Conservation (phyloP, 2,329 filamentous ascomycete genomes). For the Xylaria arbuscula region DNA sequence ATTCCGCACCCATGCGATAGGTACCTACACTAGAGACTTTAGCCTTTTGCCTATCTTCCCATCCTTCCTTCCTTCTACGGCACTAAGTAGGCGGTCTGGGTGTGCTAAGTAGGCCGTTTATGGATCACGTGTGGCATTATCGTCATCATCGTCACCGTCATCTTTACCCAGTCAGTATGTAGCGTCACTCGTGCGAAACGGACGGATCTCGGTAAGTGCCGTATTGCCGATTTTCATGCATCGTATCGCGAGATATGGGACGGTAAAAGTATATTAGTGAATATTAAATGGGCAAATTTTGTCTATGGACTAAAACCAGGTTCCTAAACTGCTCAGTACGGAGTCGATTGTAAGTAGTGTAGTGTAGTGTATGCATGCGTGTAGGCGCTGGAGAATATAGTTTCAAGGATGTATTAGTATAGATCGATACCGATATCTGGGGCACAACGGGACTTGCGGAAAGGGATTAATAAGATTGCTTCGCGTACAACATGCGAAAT, state of each 20-base stretch:
- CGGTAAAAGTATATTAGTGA: not conserved
- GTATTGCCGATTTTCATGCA: not conserved
- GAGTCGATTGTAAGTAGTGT: too few species aligned
- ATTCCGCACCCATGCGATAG: too few species aligned
- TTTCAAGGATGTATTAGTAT: not conserved
- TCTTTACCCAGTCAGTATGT: not conserved
- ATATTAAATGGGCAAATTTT: slow-evolving; percentile 13
- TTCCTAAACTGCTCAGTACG: not conserved
- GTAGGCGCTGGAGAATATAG: too few species aligned
- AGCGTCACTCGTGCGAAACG: slow-evolving; percentile 2
- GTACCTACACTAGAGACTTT: too few species aligned
- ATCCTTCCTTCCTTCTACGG: too few species aligned
- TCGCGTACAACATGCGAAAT: slow-evolving; percentile 10
- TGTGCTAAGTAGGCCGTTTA: not conserved
- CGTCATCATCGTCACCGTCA: slow-evolving; percentile 17
- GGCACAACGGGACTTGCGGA: not conserved
- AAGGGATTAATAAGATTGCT: slow-evolving; percentile 14
- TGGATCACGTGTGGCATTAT: slow-evolving; percentile 30
- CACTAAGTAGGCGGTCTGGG: too few species aligned
- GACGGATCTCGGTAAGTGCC: slow-evolving; percentile 22
- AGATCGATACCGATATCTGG: slow-evolving; percentile 1
- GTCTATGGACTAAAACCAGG: not conserved
- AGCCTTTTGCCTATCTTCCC: too few species aligned
- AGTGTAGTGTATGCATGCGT: too few species aligned
- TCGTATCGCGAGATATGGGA: not conserved